These are phyloP conservation scores for Sphenostylis stenocarpa DNA, from an alignment of 306 rosid species.

Conservation along the genomic window DNA sequence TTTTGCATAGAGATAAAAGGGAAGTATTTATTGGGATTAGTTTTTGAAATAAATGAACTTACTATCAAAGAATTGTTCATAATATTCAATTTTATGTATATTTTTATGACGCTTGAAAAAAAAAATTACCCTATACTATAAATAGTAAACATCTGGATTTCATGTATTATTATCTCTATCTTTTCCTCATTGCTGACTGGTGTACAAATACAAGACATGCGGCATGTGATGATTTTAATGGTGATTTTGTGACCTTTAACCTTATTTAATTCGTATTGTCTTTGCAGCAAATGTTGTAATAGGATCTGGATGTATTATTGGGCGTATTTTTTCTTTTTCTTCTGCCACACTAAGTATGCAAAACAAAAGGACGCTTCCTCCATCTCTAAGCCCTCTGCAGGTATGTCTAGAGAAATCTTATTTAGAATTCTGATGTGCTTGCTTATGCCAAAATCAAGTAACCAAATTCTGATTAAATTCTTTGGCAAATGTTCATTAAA, in stretches of 20 bases:
- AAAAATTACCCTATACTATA: background rate
- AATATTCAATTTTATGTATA: background rate
- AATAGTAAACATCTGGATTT: background rate
- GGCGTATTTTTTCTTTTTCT: slow-evolving; percentile 64
- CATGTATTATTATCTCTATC: background rate
- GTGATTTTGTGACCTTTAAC: slow-evolving; percentile 28
- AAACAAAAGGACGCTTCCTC: slow-evolving; percentile 43
- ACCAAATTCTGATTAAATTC: background rate
- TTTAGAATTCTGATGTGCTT: slow-evolving; percentile 19
- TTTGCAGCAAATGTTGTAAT: slow-evolving; percentile 72
- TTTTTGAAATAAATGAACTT: slow-evolving; percentile 10
- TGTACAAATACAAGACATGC: slow-evolving; percentile 14
- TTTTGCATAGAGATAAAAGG: background rate
- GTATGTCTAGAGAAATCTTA: slow-evolving; percentile 46
- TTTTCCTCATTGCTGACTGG: slow-evolving; percentile 16
- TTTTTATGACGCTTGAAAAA: slow-evolving; percentile 1
- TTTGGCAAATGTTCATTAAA: slow-evolving; percentile 1
- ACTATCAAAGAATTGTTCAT: background rate
- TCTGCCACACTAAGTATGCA: slow-evolving; percentile 42
- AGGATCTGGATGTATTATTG: slow-evolving; percentile 72
- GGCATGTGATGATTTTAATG: slow-evolving; percentile 17
- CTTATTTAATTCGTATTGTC: slow-evolving; percentile 25
- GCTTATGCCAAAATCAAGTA: slow-evolving; percentile 25
- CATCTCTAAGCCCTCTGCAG: slow-evolving; percentile 71
- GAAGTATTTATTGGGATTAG: background rate